Conservation (phyloP, 305 asterid species). For the Withania somnifera region DNA sequence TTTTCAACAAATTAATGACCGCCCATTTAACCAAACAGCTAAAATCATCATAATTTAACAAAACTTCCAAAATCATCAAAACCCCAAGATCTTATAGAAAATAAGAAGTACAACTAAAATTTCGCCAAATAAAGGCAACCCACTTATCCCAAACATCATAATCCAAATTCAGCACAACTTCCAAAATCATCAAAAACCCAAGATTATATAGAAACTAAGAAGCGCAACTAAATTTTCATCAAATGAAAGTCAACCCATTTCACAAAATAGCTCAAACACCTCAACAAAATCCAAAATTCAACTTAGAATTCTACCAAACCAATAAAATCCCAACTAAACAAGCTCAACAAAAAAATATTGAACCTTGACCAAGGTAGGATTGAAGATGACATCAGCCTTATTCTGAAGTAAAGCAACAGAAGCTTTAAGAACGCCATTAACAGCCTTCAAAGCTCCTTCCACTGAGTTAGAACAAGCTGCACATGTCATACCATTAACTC, state of each 20-base stretch:
- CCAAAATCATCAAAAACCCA: no score
- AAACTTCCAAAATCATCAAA: no score
- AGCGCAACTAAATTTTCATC: neutral
- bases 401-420: slow-evolving; percentile 93
- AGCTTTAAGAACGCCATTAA: slow-evolving; percentile 73
- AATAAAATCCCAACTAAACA: neutral
- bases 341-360: neutral
- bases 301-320: neutral
- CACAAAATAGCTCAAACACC: neutral
- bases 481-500: slow-evolving; percentile 95
- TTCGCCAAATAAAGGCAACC: no score
- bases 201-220: neutral
- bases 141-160: no score
- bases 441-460: slow-evolving; percentile 60
- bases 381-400: slow-evolving; percentile 73
- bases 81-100: no score
- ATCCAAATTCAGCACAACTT: no score
- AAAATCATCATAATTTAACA: no score
- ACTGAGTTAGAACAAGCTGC: slow-evolving; percentile 96
- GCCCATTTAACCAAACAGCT: no score
- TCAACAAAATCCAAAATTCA: neutral
- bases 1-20: no score
- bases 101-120: no score
- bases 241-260: neutral
- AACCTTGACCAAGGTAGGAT: slow-evolving; percentile 65